Evolutionary conservation across 2,329 filamentous ascomycete species (phyloP).

Genomic region (Penicillium sp.): DNA sequence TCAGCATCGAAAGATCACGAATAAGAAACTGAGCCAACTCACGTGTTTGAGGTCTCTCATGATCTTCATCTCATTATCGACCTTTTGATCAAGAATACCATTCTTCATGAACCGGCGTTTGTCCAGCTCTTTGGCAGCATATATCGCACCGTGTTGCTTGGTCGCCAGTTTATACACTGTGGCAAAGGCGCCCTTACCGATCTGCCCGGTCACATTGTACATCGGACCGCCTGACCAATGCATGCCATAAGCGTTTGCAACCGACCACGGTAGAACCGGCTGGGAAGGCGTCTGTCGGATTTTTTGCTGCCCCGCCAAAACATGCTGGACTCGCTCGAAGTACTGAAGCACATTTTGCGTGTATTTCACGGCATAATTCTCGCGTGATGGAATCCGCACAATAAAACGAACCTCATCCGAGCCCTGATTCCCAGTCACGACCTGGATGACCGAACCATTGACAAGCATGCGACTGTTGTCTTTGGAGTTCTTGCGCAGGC

Average conservation of each 20-base stretch:
- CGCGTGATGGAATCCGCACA: conserved; percentile 77
- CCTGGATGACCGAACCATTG: conserved; percentile 71
- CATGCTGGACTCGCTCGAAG: conserved; percentile 47
- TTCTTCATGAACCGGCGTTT: conserved; percentile 94
- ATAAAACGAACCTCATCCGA: conserved; percentile 73
- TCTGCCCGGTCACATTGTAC: conserved; percentile 78
- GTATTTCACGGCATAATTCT: conserved; percentile 69
- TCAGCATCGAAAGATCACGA: neutral
- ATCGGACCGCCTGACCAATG: conserved; percentile 75
- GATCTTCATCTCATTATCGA: conserved; percentile 96
- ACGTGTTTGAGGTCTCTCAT: conserved; percentile 86
- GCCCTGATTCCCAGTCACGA: conserved; percentile 55
- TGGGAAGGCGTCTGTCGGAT: conserved; percentile 25
- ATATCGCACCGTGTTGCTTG: conserved; percentile 78
- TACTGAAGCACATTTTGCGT: conserved; percentile 69
- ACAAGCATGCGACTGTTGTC: conserved; percentile 65
- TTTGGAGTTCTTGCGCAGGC: conserved; percentile 59
- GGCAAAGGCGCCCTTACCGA: conserved; percentile 94
- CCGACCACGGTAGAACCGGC: conserved; percentile 35
- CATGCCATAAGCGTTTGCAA: conserved; percentile 62
- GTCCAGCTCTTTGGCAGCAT: conserved; percentile 91
- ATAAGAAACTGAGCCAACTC: conserved; percentile 36
- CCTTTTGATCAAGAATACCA: conserved; percentile 82
- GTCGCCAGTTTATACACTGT: conserved; percentile 88
- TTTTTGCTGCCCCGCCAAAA: conserved; percentile 23